Percentiles rank a stretch among this genome's conserved stretches.
Evolutionary conservation across 2,329 filamentous ascomycete species (phyloP).

Genomic region (Pseudocercospora macadamiae): DNA sequence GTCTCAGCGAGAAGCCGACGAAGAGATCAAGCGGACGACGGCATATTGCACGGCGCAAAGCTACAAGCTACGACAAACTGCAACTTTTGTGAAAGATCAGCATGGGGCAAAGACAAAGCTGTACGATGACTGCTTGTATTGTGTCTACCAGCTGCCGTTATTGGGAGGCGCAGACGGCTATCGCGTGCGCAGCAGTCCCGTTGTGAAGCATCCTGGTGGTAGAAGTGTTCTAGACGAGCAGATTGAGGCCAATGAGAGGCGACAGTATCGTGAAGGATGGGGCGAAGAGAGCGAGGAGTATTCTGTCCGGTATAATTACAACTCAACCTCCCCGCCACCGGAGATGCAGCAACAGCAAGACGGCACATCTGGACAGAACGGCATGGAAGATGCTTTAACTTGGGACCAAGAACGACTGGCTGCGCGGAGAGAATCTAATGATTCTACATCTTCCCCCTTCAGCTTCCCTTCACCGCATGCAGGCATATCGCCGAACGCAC

Average conservation of each 20-base stretch:
- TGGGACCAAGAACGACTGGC: slow-evolving; percentile 26
- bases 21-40: slow-evolving; percentile 82
- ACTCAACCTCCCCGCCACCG: slow-evolving; percentile 18
- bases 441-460: slow-evolving; percentile 41
- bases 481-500: slow-evolving; percentile 68
- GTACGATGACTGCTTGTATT: slow-evolving; percentile 97
- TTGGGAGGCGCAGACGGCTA: slow-evolving; percentile 85
- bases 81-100: slow-evolving; percentile 81
- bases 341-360: slow-evolving; percentile 18
- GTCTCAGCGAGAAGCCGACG: slow-evolving; percentile 71
- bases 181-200: slow-evolving; percentile 83
- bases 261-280: slow-evolving; percentile 90
- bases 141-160: slow-evolving; percentile 89
- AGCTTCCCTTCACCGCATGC: slow-evolving; percentile 52
- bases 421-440: slow-evolving; percentile 30
- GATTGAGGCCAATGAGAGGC: slow-evolving; percentile 88
- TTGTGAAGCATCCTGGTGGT: slow-evolving; percentile 88
- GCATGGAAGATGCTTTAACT: slow-evolving; percentile 17
- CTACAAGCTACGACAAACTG: slow-evolving; percentile 86
- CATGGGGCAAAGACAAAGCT: slow-evolving; percentile 93
- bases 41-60: slow-evolving; percentile 96
- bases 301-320: slow-evolving; percentile 36
- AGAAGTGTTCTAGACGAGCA: slow-evolving; percentile 92
- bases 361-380: slow-evolving; percentile 16
- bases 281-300: slow-evolving; percentile 77